These are phyloP conservation scores for Leishmania lainsoni DNA, from an alignment of 208 protist genomes.

Conservation along the genomic window DNA sequence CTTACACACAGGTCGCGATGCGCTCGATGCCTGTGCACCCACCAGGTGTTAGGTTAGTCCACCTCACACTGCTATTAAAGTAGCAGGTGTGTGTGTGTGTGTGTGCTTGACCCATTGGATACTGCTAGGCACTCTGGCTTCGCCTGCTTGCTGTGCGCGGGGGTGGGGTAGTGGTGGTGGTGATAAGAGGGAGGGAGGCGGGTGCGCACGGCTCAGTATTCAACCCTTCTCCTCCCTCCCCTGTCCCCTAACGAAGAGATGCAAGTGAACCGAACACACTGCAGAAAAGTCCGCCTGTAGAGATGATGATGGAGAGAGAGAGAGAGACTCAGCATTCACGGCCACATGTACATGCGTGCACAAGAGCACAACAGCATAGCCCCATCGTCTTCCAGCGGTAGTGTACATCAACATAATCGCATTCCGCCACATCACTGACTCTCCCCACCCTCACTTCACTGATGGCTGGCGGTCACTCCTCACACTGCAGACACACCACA, in stretches of 20 bases:
- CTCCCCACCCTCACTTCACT: background rate
- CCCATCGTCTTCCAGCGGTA: background rate
- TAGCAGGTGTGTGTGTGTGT: background rate
- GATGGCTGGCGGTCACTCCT: background rate
- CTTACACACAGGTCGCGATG: background rate
- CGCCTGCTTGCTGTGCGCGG: background rate
- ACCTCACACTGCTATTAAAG: background rate
- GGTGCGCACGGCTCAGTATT: background rate
- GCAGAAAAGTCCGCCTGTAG: background rate
- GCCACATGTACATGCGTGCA: background rate
- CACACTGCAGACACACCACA: background rate
- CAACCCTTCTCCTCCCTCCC: background rate
- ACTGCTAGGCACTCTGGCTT: background rate
- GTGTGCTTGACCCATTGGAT: background rate
- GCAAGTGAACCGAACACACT: background rate
- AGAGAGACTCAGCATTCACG: background rate
- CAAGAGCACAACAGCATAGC: background rate
- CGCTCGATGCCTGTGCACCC: background rate
- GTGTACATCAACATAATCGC: constrained; percentile 18
- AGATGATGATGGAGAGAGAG: background rate
- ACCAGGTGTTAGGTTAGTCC: background rate
- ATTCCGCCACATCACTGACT: background rate
- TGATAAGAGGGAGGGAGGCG: background rate
- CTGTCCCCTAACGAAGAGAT: background rate
- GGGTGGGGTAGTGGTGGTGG: background rate